phyloP scores from a whole-genome alignment of 2,329 filamentous ascomycete species.

The Ophiocordyceps camponoti-leonardi region DNA sequence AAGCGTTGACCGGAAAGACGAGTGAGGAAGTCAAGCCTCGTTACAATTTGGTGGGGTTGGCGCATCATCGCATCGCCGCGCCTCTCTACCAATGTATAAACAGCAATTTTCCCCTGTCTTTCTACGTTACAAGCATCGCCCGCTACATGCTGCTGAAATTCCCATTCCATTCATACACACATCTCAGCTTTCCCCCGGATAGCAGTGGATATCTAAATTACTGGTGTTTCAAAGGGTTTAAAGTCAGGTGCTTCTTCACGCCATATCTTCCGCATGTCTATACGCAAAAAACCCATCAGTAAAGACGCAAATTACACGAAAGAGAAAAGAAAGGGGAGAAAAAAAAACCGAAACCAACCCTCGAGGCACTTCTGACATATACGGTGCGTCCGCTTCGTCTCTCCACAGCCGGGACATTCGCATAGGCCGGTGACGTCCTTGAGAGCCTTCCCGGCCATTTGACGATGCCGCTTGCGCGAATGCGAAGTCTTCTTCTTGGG shows the following conservation, averaged over 20 bases:
- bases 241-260: slow-evolving; percentile 18
- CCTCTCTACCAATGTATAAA: too few species aligned
- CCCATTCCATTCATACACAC: background rate
- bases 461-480: slow-evolving; percentile 81
- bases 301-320: slow-evolving; percentile 6
- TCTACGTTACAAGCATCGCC: background rate
- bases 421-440: slow-evolving; percentile 80
- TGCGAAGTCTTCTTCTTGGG: slow-evolving; percentile 99
- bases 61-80: background rate
- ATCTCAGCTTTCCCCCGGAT: too few species aligned
- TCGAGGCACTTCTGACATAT: slow-evolving; percentile 75
- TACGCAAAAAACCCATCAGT: background rate
- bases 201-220: background rate
- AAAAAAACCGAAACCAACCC: slow-evolving; percentile 28
- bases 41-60: background rate
- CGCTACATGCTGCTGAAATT: background rate
- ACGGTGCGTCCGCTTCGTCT: slow-evolving; percentile 73
- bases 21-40: background rate
- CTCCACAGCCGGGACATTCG: slow-evolving; percentile 78
- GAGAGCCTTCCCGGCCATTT: slow-evolving; percentile 88
- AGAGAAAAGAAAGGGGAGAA: too few species aligned
- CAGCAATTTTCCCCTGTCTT: too few species aligned
- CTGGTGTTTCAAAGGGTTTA: slow-evolving; percentile 11
- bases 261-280: slow-evolving; percentile 30
- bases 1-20: background rate